Evolutionary conservation across 2,329 filamentous ascomycete genomes (phyloP), one percentile per base, ranked within the genome.

Genomic region (Nemania diffusa): DNA sequence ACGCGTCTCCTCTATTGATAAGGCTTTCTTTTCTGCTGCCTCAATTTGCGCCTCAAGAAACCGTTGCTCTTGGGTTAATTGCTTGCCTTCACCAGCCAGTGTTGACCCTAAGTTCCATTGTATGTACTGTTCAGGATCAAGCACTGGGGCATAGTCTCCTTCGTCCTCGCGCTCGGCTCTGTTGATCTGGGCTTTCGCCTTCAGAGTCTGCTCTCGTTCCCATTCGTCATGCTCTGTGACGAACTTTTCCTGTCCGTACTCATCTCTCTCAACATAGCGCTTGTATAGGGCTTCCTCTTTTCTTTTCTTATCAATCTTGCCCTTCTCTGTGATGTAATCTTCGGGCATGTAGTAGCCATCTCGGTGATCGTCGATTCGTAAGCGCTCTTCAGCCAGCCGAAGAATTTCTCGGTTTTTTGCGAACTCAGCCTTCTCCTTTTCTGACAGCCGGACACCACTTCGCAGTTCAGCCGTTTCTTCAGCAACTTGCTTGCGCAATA

Each of bases 201-300:
- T 97, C 64, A 90, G 86, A 0, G 91, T 87, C 80, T 98, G 95
- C 77, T 98, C 95, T 65, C 89, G 84, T 78, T 99, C 96, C 95
- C 95, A 99, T 76, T 97, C 92, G 69, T 99, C 94, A 70, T 97
- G 92, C 78, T 99, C 96, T 0, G 94, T 97, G 65, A 97, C 88
- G 73, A 93, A 97, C 73, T 91, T 91, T 78, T 97, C 95, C 71
- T 96, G 90, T 4, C 94, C 94, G 73, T 91, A 91, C 74, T 97
- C 92, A 73, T 97, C 94, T 67, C 88, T 87, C 69, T 97, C 94
- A 3, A 97, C 90, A 73, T 97, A 95, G 57, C 94, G 89, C 78
- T 93, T 94, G 81, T 97, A 97, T 11, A 99, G 85, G 0, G 92
- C 93, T 26, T 97, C 92, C 70, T 96, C 89, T 78, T 98, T 98